These are phyloP conservation scores for Cryptococcus deneoformans DNA, from an alignment of 1,284 basidiomycete genomes.

Conservation along the genomic window DNA sequence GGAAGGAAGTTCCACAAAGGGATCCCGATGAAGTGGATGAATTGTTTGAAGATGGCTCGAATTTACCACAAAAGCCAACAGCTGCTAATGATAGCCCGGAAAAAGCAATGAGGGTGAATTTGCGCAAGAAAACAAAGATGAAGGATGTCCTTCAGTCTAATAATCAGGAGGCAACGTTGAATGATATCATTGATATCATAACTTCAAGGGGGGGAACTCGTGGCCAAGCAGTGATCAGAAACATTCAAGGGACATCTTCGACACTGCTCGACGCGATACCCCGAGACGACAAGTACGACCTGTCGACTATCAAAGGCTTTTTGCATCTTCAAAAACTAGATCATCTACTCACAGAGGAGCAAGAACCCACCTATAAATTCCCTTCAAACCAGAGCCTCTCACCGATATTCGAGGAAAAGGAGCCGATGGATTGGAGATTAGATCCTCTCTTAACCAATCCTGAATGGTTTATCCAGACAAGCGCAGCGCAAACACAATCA, in stretches of 20 bases:
- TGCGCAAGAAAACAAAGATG: too few relatives aligned
- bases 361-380: background rate
- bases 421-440: slow-evolving; percentile 6
- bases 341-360: background rate
- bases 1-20: background rate
- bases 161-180: too few relatives aligned
- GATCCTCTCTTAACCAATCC: slow-evolving; percentile 9
- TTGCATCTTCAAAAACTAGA: background rate
- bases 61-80: too few relatives aligned
- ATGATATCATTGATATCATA: too few relatives aligned
- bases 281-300: background rate
- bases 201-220: too few relatives aligned
- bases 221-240: too few relatives aligned
- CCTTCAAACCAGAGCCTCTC: background rate
- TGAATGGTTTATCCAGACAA: slow-evolving; percentile 6
- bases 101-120: too few relatives aligned
- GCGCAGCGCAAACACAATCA: background rate
- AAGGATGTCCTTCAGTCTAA: too few relatives aligned
- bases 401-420: slow-evolving; percentile 1
- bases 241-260: too few relatives aligned
- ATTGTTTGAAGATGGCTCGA: background rate
- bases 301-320: slow-evolving; percentile 1
- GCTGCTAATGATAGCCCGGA: too few relatives aligned
- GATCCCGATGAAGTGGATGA: background rate
- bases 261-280: too few relatives aligned